Evolutionary conservation across 208 protist species (phyloP).

Genomic region (Leishmania braziliensis): DNA sequence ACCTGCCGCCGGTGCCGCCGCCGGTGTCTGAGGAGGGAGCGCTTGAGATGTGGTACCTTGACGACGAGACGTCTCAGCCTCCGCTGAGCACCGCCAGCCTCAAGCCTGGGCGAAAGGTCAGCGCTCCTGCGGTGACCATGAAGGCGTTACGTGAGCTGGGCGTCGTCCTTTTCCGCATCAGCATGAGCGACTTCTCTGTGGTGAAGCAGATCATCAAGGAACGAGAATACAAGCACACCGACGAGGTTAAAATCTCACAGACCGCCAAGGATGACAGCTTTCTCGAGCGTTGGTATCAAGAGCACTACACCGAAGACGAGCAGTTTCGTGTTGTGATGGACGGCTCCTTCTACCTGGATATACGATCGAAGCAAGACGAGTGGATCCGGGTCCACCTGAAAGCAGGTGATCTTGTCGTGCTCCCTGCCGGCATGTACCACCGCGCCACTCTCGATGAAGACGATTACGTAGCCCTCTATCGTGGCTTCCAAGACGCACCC

Average conservation of each 20-base stretch:
- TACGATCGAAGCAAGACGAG: conserved; percentile 90
- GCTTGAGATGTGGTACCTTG: conserved; percentile 83
- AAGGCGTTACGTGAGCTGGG: conserved; percentile 83
- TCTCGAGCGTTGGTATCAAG: conserved; percentile 91
- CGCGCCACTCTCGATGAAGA: conserved; percentile 87
- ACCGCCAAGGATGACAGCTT: conserved; percentile 88
- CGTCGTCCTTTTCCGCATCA: conserved; percentile 78
- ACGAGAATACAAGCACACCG: conserved; percentile 91
- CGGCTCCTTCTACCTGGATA: conserved; percentile 92
- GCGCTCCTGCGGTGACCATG: conserved; percentile 54
- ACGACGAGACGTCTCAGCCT: conserved; percentile 79
- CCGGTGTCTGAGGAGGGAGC: conserved; percentile 53
- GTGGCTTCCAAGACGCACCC: conserved; percentile 80
- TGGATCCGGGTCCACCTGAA: conserved; percentile 91
- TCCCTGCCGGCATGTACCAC: conserved; percentile 89
- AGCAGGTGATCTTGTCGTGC: conserved; percentile 83
- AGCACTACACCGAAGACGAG: conserved; percentile 95
- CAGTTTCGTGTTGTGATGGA: conserved; percentile 90
- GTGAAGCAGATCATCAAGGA: conserved; percentile 90
- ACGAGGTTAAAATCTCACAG: conserved; percentile 86
- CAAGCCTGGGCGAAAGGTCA: conserved; percentile 64
- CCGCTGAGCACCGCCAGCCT: conserved; percentile 68
- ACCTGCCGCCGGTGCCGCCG: conserved; percentile 76
- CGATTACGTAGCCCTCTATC: conserved; percentile 87
- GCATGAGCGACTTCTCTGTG: conserved; percentile 84